phyloP scores from a whole-genome alignment of 1,284 basidiomycete genomes.

The Ustilago xerochloae region DNA sequence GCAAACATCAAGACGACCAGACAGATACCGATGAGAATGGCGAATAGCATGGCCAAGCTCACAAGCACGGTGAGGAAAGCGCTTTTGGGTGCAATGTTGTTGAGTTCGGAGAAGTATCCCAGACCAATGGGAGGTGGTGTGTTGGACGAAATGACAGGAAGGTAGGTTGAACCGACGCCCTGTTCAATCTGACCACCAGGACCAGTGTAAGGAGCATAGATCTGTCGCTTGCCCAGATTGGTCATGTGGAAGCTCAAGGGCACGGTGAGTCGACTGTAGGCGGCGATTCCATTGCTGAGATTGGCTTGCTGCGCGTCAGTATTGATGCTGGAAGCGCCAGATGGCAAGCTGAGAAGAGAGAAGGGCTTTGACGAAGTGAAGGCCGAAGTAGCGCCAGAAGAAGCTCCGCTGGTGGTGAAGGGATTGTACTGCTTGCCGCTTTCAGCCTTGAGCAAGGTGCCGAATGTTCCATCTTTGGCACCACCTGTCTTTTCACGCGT shows the following conservation, averaged over 20 bases:
- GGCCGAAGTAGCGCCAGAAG: conserved; percentile 11
- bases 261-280: conserved; percentile 18
- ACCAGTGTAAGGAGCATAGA: conserved; percentile 65
- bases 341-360: conserved; percentile 16
- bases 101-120: conserved; percentile 54
- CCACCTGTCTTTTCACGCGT: conserved; percentile 87
- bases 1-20: conserved; percentile 38
- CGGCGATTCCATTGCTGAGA: conserved; percentile 13
- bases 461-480: conserved; percentile 69
- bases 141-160: conserved; percentile 48
- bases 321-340: not conserved
- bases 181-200: conserved; percentile 54
- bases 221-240: conserved; percentile 45
- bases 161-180: conserved; percentile 22
- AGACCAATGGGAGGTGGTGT: conserved; percentile 46
- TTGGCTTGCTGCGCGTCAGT: not conserved
- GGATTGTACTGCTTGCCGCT: conserved; percentile 51
- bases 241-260: conserved; percentile 32
- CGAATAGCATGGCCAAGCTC: conserved; percentile 55
- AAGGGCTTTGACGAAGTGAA: conserved; percentile 20
- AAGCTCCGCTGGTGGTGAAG: conserved; percentile 33
- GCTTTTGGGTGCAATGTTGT: conserved; percentile 59
- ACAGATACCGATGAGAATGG: conserved; percentile 43
- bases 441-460: conserved; percentile 46
- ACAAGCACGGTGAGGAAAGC: conserved; percentile 64